These are phyloP conservation scores for Dendrostoma leiphaemia DNA, from an alignment of 2,329 filamentous ascomycete species.

Conservation along the genomic window DNA sequence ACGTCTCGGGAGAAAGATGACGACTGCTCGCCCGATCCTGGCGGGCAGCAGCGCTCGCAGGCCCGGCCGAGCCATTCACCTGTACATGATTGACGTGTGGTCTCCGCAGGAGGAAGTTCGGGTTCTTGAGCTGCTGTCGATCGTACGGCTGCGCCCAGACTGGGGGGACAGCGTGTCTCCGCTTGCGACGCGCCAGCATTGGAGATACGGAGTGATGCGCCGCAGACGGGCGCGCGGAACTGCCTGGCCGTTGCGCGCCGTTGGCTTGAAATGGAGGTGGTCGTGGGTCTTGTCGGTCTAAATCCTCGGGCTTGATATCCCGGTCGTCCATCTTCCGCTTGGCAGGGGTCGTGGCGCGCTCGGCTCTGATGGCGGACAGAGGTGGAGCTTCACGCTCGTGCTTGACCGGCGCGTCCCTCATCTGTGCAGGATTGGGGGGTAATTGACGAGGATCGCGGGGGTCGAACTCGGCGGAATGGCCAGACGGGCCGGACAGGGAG, in stretches of 20 bases:
- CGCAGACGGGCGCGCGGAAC: slow-evolving; percentile 20
- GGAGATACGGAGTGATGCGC: slow-evolving; percentile 31
- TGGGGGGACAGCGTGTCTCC: slow-evolving; percentile 37
- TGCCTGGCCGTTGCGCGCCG: slow-evolving; percentile 28
- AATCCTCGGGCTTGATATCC: slow-evolving; percentile 47
- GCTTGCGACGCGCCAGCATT: slow-evolving; percentile 36
- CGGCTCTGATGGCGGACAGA: slow-evolving; percentile 16
- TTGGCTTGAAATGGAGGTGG: slow-evolving; percentile 51
- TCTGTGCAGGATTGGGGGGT: slow-evolving; percentile 16
- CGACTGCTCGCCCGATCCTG: slow-evolving; percentile 35
- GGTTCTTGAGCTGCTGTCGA: slow-evolving; percentile 36
- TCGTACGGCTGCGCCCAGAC: slow-evolving; percentile 47
- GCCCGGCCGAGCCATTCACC: slow-evolving; percentile 37
- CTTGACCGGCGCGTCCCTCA: slow-evolving; percentile 18
- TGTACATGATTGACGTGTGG: slow-evolving; percentile 25
- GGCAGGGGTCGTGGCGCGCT: slow-evolving; percentile 37
- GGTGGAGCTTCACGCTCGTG: slow-evolving; percentile 29
- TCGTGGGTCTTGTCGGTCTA: slow-evolving; percentile 47
- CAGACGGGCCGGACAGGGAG: slow-evolving; percentile 20
- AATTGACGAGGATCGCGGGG: slow-evolving; percentile 23
- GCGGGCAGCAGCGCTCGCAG: slow-evolving; percentile 8
- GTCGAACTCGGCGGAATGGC: slow-evolving; percentile 10
- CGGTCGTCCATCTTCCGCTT: slow-evolving; percentile 50
- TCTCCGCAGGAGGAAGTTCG: slow-evolving; percentile 47
- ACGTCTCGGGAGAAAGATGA: slow-evolving; percentile 46